Base-by-base conservation (phyloP, 805 yeast species). In the Metschnikowia anglica region DNA sequence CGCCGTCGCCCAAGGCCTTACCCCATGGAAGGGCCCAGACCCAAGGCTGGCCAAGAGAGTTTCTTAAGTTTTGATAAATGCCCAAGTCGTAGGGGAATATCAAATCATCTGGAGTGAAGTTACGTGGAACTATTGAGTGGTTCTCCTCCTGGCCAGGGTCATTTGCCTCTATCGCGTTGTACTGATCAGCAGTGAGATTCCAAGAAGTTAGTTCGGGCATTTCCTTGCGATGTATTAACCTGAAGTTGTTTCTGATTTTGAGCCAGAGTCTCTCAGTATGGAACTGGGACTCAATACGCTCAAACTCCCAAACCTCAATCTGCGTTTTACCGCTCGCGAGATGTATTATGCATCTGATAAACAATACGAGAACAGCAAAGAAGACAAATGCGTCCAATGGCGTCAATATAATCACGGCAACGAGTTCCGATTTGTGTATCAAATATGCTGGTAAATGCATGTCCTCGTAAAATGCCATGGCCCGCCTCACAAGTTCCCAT, bases 241-340 rank as follows among this genome's bases (percentile, higher is more conserved):
- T 43, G 61, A 68, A 80, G 51, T 75, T 81, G 38, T 55, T 55
- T 42, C 70, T 64, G 20, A 78, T 71, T 53, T 63, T 74, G 30
- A 48, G 55, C 79, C 80, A 83, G 43, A 85, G 65, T 35, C 76
- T 64, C 33, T 73, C 79, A 2, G 76, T 73, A 39, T 77, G 72
- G 44, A 80, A 76, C 49, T 85, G 85, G 3, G 80, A 67, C 39
- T 80, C 88, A 2, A 88, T 70, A 52, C 98, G 74, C 51, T 93
- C 98, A 62, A 71, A 62, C 56, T 91, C 98, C 99, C 99, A 91
- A 2, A 76, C 70, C 65, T 91, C 99, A 40, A 91, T 90, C 59
- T 88, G 95, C 1, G 97, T 82, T 76, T 78, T 83, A 19, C 97
- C 96, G 38, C 77, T 59, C 1, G 76, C 49, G 48, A 80, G 67